Evolutionary conservation across 2,329 filamentous ascomycete species (phyloP), one percentile per base, ranked within the genome.

Genomic region (Spiromastix sp.): DNA sequence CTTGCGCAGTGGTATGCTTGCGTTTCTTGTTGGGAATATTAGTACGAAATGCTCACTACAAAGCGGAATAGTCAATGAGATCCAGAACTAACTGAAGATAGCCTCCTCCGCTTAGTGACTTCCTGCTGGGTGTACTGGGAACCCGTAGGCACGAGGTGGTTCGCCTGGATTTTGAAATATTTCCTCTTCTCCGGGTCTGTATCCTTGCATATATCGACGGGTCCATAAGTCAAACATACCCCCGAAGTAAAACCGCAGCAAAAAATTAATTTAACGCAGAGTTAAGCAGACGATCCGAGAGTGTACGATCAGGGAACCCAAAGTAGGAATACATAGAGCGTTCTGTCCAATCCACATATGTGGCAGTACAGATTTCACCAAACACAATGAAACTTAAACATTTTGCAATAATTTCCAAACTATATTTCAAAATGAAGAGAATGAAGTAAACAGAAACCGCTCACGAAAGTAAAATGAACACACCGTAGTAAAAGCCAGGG

Each of bases 161-260:
- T 63, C 16, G 59, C 47, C 50, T 80, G 72, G 32, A 83, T 71
- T 47, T 74, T 78, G 56, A 82, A 84, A 49, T 82, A 84, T 43
- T 74, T 79, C 24, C 68, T 69, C 53, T 74, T 81, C 28, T 67
- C 66, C 9, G 55, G 45, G 39, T 63, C 60, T 63, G 21, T 24
- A n/a, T 7, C 21, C 21, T n/a, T 7, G 7, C 21, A 24, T 24
- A 7, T 24, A 7, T 24, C 21, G n/a, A n/a, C n/a, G 7, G n/a
- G 21, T n/a, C 21, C n/a, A n/a, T n/a, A 24, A 24, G 21, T n/a
- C 21, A n/a, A 7, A 24, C n/a, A 24, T 24, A 24, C n/a, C n/a
- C 21, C 7, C 21, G n/a, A 24, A n/a, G n/a, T n/a, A n/a, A n/a
- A n/a, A n/a, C n/a, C n/a, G 22, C 9, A 28, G 17, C 7, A 27